Conservation (phyloP, 441 rosid genomes). For the Brassica balearica region DNA sequence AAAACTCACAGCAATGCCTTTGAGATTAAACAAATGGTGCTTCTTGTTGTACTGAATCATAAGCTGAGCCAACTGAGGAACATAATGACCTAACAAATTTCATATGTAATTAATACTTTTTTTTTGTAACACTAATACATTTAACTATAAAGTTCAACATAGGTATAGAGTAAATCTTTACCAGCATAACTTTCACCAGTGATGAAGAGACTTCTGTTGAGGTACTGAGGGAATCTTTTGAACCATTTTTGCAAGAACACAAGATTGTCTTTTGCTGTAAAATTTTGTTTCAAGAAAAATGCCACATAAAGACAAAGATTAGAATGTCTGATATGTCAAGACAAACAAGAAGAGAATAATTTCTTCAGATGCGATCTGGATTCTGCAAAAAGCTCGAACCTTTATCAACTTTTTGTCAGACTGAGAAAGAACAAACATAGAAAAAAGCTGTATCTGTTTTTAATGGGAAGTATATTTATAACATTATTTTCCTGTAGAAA, state of each 20-base stretch:
- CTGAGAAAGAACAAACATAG: constrained; percentile 48
- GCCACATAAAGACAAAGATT: constrained; percentile 29
- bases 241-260: constrained; percentile 92
- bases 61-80: constrained; percentile 90
- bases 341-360: constrained; percentile 35
- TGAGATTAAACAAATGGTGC: constrained; percentile 77
- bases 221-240: constrained; percentile 86
- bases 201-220: constrained; percentile 81
- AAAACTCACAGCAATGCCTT: constrained; percentile 80
- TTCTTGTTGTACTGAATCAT: constrained; percentile 82
- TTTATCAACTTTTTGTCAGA: constrained; percentile 51
- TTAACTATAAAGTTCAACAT: background rate
- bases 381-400: constrained; percentile 39
- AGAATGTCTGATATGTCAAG: constrained; percentile 28
- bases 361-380: constrained; percentile 43
- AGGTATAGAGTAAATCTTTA: constrained; percentile 32
- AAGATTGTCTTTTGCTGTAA: constrained; percentile 88
- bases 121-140: background rate
- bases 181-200: constrained; percentile 99
- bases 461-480: constrained; percentile 17
- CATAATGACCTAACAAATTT: constrained; percentile 73
- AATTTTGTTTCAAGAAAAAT: constrained; percentile 24
- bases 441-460: constrained; percentile 32
- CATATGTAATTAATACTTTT: background rate
- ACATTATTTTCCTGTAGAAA: constrained; percentile 29